A percentile compares a stretch with the other conserved stretches of the same genome.
phyloP scores from a whole-genome alignment of 2,329 filamentous ascomycete species.

The Dissoconium aciculare region DNA sequence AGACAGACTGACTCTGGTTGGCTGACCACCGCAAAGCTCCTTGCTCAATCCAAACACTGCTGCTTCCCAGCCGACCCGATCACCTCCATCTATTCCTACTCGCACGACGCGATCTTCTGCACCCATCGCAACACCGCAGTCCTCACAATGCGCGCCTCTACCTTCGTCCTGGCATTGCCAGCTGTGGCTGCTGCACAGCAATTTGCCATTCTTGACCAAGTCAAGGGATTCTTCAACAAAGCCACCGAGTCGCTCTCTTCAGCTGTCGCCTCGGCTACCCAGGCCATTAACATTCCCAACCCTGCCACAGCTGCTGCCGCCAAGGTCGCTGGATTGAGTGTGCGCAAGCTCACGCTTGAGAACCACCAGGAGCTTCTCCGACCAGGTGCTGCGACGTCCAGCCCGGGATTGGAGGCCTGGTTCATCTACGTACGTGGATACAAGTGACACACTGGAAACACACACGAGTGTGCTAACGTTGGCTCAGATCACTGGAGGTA shows the following conservation, averaged over 20 bases:
- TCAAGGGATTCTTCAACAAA: conserved; percentile 35
- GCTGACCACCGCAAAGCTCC: no score
- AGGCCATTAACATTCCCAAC: conserved; percentile 32
- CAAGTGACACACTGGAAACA: no score
- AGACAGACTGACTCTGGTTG: no score
- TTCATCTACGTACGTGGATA: conserved; percentile 43
- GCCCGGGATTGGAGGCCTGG: conserved; percentile 54
- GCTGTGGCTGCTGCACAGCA: conserved; percentile 40
- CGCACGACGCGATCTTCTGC: no score
- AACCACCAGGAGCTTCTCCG: conserved; percentile 58
- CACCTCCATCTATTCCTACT: no score
- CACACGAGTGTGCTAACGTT: no score
- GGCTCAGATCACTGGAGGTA: conserved; percentile 50
- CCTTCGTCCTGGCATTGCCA: conserved; percentile 38
- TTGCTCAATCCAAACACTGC: no score
- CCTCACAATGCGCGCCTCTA: conserved; percentile 40
- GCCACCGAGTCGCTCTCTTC: conserved; percentile 42
- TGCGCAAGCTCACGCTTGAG: conserved; percentile 43
- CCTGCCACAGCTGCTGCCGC: conserved; percentile 34
- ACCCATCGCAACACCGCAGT: no score
- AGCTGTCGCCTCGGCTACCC: conserved; percentile 38
- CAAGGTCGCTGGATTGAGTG: conserved; percentile 37
- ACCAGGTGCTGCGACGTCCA: conserved; percentile 43
- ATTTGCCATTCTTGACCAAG: conserved; percentile 46
- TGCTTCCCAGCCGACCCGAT: no score